Base-by-base conservation (phyloP, 2,329 filamentous ascomycete genomes). In the Fusarium caatingaense region DNA sequence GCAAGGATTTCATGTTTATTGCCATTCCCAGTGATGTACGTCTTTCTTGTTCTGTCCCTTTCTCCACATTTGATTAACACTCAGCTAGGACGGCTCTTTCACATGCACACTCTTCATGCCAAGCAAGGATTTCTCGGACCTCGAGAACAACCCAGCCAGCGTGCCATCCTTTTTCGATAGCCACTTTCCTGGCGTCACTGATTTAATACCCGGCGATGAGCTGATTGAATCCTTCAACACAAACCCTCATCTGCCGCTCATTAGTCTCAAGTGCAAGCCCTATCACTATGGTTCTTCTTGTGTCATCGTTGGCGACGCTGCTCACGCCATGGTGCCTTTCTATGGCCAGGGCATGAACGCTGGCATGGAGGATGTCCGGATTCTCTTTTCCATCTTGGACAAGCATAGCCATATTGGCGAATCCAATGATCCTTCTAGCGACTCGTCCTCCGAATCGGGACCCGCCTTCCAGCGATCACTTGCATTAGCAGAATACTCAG, bases 281-380 rank as follows among this genome's bases (percentile, higher is more conserved):
- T 93, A 98, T 80, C 93, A 97, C 82, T 93, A 89, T 82, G 85
- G 82, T 51, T 89, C 89, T 25, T 92, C 90, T 1, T 93, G 87
- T 32, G 93, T 97, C 64, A 93, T 99, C 50, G 78, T 99, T 37
- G 96, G 96, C 62, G 96, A 99, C 78, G 94, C 96, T 10, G 94
- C 96, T 0, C 96, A 99, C 78, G 96, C 97, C 60, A 98, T 99
- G 91, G 94, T 99, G 0, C 96, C 96, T 0, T 99, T 99, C 80
- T 99, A 98, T 79, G 96, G 96, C 0, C 96, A 99, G 79, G 96
- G 96, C 40, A 97, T 99, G 90, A 99, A 99, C 76, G 92, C 96
- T 1, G 96, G 96, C 1, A 88, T 99, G 44, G 96, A 99, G 82
- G 95, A 98, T 75, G 94, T 99, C 15, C 90, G 92, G 10, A 90